phyloP scores from a whole-genome alignment of 345 rosid genomes.

The Camelina neglecta region DNA sequence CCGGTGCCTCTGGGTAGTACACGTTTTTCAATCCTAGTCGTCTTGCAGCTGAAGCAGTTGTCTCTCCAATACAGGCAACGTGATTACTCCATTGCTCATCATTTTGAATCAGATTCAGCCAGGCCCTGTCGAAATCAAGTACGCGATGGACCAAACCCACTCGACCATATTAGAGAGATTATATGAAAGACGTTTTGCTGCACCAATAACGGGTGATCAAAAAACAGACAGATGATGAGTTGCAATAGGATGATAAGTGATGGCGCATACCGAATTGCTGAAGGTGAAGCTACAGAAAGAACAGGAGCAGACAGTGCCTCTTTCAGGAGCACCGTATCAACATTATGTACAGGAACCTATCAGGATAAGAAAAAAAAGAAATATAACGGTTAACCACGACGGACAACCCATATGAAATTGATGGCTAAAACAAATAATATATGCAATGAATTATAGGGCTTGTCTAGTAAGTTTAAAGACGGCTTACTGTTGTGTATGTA shows the following conservation, averaged over 20 bases:
- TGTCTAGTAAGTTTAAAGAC: background rate
- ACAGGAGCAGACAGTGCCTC: slow-evolving; percentile 77
- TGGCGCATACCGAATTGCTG: slow-evolving; percentile 63
- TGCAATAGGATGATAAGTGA: background rate
- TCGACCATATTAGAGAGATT: background rate
- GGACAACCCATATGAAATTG: background rate
- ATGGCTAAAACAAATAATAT: background rate
- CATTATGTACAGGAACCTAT: slow-evolving; percentile 74
- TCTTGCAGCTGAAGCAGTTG: slow-evolving; percentile 88
- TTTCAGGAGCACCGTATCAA: slow-evolving; percentile 63
- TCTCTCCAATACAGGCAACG: slow-evolving; percentile 94
- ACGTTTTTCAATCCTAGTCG: slow-evolving; percentile 71
- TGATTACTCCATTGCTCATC: slow-evolving; percentile 61
- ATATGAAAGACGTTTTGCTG: background rate
- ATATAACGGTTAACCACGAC: slow-evolving; percentile 26
- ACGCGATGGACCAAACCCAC: slow-evolving; percentile 27
- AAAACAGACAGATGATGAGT: background rate
- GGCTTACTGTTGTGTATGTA: slow-evolving; percentile 91
- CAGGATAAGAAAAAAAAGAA: slow-evolving; percentile 21
- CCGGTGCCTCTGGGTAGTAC: slow-evolving; percentile 76
- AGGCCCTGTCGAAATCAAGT: slow-evolving; percentile 61
- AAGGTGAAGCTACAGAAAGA: slow-evolving; percentile 93
- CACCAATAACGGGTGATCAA: background rate
- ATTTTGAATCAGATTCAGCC: slow-evolving; percentile 71
- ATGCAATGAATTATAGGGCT: background rate